A percentile compares a stretch with the other conserved stretches of the same genome.
Conservation (phyloP, 768 basidiomycete species). For the Omphalotus guepiniiformis region DNA sequence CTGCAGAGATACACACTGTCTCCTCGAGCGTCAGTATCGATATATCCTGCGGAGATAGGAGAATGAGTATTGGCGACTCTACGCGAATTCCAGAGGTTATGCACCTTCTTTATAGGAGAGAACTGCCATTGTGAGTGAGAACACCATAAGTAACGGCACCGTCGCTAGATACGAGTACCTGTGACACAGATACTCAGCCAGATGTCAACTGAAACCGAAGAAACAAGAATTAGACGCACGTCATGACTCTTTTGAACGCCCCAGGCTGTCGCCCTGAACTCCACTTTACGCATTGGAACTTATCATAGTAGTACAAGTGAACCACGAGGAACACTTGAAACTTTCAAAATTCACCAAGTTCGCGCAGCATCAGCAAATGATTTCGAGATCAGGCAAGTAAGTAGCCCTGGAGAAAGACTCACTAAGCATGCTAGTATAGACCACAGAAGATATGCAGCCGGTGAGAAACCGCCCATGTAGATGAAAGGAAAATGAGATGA, state of each 20-base stretch:
- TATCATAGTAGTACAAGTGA: slow-evolving; percentile 82
- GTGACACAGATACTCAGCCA: not conserved
- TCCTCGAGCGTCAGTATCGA: slow-evolving; percentile 28
- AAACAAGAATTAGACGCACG: slow-evolving; percentile 42
- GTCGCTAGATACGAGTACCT: slow-evolving; percentile 80
- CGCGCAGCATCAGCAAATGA: slow-evolving; percentile 2
- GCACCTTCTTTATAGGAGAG: slow-evolving; percentile 77
- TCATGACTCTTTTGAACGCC: slow-evolving; percentile 87
- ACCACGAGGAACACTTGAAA: slow-evolving; percentile 63
- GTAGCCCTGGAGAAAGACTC: slow-evolving; percentile 43
- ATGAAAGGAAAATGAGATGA: not conserved
- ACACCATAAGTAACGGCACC: slow-evolving; percentile 61
- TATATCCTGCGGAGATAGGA: too few species aligned
- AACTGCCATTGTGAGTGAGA: slow-evolving; percentile 54
- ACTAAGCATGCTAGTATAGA: slow-evolving; percentile 64
- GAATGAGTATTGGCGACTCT: too few species aligned
- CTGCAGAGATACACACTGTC: too few species aligned
- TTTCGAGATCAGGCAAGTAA: slow-evolving; percentile 34
- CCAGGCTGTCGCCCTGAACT: slow-evolving; percentile 73
- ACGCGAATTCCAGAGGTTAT: too few species aligned
- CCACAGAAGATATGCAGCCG: slow-evolving; percentile 75
- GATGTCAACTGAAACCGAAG: not conserved
- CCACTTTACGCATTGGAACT: slow-evolving; percentile 72
- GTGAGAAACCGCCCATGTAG: slow-evolving; percentile 69
- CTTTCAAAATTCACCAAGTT: slow-evolving; percentile 29